phyloP scores from a whole-genome alignment of 768 basidiomycete species.

The Tylopilus felleus region DNA sequence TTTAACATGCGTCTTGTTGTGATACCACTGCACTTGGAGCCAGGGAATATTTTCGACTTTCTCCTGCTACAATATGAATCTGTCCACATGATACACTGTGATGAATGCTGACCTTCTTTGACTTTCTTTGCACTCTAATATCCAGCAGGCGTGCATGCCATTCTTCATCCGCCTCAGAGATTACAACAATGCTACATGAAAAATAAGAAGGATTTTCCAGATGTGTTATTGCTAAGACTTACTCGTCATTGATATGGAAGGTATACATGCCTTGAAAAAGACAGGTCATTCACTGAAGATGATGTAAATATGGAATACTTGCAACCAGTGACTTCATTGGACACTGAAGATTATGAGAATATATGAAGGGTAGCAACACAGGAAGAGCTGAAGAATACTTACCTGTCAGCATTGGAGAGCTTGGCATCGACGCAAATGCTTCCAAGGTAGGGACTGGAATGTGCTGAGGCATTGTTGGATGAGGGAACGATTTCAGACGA shows the following conservation, averaged over 20 bases:
- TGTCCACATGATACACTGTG: too few species aligned
- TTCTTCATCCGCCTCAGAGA: neutral
- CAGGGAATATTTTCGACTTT: neutral
- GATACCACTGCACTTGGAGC: neutral
- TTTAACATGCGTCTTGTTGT: neutral
- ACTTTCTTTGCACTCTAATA: neutral
- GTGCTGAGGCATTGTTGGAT: too few species aligned
- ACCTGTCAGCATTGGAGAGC: neutral
- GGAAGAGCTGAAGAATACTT: too few species aligned
- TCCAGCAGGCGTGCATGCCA: neutral
- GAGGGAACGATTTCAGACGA: too few species aligned
- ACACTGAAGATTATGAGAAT: neutral
- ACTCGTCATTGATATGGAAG: neutral
- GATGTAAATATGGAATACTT: neutral
- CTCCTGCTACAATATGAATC: too few species aligned
- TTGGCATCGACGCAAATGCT: neutral
- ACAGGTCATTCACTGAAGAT: too few species aligned
- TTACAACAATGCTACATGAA: neutral
- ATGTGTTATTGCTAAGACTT: neutral
- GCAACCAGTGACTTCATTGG: neutral
- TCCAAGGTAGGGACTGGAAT: too few species aligned
- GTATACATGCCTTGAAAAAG: neutral
- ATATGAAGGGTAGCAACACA: too few species aligned
- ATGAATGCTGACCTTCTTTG: too few species aligned
- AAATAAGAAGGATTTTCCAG: too few species aligned